Evolutionary conservation across 257 asterid species (phyloP).

Genomic region (Knoxia roxburghii): DNA sequence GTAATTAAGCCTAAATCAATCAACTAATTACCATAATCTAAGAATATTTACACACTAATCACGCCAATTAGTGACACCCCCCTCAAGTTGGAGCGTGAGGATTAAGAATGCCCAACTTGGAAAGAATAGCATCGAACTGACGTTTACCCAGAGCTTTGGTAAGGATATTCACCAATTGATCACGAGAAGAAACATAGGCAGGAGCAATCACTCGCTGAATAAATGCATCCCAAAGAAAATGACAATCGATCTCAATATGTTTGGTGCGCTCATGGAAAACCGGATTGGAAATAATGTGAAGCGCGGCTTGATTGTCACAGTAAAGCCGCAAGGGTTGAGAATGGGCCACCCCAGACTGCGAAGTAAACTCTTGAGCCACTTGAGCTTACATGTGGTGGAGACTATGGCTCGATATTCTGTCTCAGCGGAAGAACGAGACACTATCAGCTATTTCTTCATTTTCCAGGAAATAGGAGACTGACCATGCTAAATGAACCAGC

Average conservation of each 20-base stretch:
- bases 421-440: background rate
- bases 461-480: slow-evolving; percentile 6
- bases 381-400: background rate
- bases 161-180: too few species aligned
- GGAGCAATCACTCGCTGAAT: too few species aligned
- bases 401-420: background rate
- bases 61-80: too few species aligned
- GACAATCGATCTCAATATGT: slow-evolving; percentile 4
- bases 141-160: too few species aligned
- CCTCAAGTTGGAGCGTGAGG: too few species aligned
- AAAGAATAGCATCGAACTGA: too few species aligned
- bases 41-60: too few species aligned
- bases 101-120: too few species aligned
- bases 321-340: background rate
- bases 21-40: too few species aligned
- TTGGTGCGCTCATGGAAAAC: slow-evolving; percentile 1
- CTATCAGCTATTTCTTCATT: background rate
- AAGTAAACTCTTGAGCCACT: background rate
- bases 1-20: too few species aligned
- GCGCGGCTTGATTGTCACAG: background rate
- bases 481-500: background rate
- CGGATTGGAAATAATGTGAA: background rate
- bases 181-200: too few species aligned
- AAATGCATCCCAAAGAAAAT: too few species aligned
- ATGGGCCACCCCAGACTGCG: background rate